A percentile compares a stretch with the other conserved stretches of the same genome.
These are phyloP conservation scores for Mucor sp. DNA, from an alignment of 371 early-diverging fungal species.

Conservation along the genomic window DNA sequence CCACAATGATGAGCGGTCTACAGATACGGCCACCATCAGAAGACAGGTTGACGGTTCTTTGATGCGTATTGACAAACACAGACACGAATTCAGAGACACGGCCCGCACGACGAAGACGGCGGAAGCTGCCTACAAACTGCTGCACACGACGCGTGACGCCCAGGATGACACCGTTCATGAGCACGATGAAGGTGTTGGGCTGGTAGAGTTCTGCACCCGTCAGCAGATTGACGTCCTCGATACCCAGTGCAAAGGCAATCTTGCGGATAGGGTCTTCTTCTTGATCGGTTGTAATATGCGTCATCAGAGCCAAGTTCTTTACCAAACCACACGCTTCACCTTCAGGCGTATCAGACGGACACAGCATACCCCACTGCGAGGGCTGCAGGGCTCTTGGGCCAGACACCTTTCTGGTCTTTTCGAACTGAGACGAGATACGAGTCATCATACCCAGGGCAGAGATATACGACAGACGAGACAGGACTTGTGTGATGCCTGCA, in stretches of 20 bases:
- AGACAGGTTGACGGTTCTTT: conserved; percentile 90
- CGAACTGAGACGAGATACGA: conserved; percentile 98
- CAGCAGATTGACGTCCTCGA: conserved; percentile 85
- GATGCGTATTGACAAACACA: conserved; percentile 86
- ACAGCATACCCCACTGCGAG: conserved; percentile 99
- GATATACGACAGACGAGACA: conserved; percentile 97
- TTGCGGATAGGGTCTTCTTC: conserved; percentile 80
- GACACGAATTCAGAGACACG: conserved; percentile 92
- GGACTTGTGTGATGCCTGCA: conserved; percentile 98
- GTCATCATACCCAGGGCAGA: conserved; percentile 99
- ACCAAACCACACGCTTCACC: conserved; percentile 99
- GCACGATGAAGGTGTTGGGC: conserved; percentile 77
- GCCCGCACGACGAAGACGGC: conserved; percentile 86
- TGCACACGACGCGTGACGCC: conserved; percentile 85
- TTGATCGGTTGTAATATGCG: conserved; percentile 98
- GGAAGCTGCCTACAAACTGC: conserved; percentile 82
- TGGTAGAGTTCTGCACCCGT: conserved; percentile 85
- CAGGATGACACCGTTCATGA: conserved; percentile 91
- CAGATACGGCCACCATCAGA: conserved; percentile 99
- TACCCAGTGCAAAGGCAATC: conserved; percentile 82
- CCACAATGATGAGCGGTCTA: conserved; percentile 97
- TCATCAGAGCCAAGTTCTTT: conserved; percentile 99
- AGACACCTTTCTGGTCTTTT: conserved; percentile 99
- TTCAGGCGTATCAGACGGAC: conserved; percentile 99
- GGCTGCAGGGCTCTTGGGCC: conserved; percentile 99